These are phyloP conservation scores for Tothia fuscella DNA, from an alignment of 2,329 filamentous ascomycete species.

Conservation along the genomic window DNA sequence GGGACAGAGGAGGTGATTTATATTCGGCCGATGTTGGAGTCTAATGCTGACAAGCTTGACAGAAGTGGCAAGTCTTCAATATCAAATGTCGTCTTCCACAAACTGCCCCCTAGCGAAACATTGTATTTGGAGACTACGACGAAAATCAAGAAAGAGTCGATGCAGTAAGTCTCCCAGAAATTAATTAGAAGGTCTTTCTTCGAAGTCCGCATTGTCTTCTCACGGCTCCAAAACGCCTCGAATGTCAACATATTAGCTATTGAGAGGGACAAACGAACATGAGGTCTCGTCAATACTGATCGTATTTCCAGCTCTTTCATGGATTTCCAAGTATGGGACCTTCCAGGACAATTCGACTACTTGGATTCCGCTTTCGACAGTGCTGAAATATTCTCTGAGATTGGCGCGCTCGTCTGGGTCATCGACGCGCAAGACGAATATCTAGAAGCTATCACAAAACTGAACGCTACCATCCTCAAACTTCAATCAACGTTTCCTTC, in stretches of 20 bases:
- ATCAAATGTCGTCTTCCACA: constrained; percentile 97
- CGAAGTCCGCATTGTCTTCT: too few species aligned
- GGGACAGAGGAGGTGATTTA: constrained; percentile 76
- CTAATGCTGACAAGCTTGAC: constrained; percentile 11
- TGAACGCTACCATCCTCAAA: constrained; percentile 81
- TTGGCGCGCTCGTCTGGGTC: constrained; percentile 93
- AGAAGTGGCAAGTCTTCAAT: constrained; percentile 98
- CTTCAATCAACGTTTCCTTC: constrained; percentile 80
- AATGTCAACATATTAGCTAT: too few species aligned
- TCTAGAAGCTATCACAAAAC: constrained; percentile 72
- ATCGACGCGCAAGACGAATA: constrained; percentile 98
- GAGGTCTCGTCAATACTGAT: constrained; percentile 4
- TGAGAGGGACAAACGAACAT: too few species aligned
- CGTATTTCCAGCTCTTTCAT: constrained; percentile 69
- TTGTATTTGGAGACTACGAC: constrained; percentile 92
- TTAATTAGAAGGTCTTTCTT: too few species aligned
- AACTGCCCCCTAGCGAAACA: constrained; percentile 90
- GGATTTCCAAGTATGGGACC: constrained; percentile 98
- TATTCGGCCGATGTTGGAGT: background rate
- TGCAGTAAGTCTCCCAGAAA: constrained; percentile 55
- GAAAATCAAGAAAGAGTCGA: constrained; percentile 84
- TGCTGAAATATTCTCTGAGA: constrained; percentile 85
- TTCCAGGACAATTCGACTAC: constrained; percentile 89
- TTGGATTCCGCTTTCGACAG: constrained; percentile 82
- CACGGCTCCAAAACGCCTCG: too few species aligned